Evolutionary conservation across 176 grass and related monocot species (phyloP).

Genomic region (Echinochloa phyllopogon): DNA sequence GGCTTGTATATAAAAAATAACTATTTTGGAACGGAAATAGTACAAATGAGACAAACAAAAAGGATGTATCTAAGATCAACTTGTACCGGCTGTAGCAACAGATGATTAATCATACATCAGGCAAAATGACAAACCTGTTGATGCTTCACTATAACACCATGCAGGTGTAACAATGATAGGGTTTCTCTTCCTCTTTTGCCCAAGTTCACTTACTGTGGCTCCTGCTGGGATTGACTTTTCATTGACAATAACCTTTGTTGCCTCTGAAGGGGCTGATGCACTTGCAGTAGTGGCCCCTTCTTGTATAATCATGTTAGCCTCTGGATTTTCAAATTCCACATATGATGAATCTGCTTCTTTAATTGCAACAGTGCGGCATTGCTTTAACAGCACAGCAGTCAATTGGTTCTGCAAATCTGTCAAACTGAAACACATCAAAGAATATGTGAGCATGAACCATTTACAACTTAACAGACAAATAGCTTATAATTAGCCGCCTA

Average conservation of each 20-base stretch:
- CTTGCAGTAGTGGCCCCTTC: slow-evolving; percentile 43
- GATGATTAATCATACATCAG: slow-evolving; percentile 27
- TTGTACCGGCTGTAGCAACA: slow-evolving; percentile 38
- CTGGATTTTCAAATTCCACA: slow-evolving; percentile 56
- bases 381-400: slow-evolving; percentile 67
- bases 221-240: slow-evolving; percentile 51
- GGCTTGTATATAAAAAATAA: not conserved
- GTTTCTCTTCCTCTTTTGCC: slow-evolving; percentile 84
- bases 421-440: slow-evolving; percentile 72
- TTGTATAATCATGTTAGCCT: slow-evolving; percentile 41
- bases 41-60: slow-evolving; percentile 29
- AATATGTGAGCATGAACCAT: slow-evolving; percentile 26
- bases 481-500: slow-evolving; percentile 49
- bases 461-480: slow-evolving; percentile 32
- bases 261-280: slow-evolving; percentile 51
- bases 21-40: slow-evolving; percentile 8
- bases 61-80: not conserved
- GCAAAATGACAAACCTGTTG: slow-evolving; percentile 62
- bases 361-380: slow-evolving; percentile 56
- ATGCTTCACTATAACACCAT: slow-evolving; percentile 89
- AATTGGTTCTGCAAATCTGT: slow-evolving; percentile 97
- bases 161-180: slow-evolving; percentile 94
- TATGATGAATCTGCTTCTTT: slow-evolving; percentile 45
- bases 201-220: slow-evolving; percentile 55
- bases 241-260: slow-evolving; percentile 50